Conservation (phyloP, 257 asterid species). For the Verbascum thapsus region DNA sequence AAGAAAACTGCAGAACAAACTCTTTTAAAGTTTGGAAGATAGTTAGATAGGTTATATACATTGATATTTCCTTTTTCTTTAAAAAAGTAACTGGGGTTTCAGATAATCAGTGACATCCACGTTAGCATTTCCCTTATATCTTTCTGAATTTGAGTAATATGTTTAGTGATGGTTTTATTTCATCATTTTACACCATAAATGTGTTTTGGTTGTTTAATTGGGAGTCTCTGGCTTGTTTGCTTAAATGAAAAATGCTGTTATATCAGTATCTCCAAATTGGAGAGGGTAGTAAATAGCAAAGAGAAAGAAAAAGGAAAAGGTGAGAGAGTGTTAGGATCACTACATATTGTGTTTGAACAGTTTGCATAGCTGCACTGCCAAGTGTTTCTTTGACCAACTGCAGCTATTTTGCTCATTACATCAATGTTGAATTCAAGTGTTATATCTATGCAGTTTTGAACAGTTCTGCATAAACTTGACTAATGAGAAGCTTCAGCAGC, state of each 20-base stretch:
- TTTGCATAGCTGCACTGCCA: conserved; percentile 6
- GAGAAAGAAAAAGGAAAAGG: too few species aligned
- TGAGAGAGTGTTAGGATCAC: too few species aligned
- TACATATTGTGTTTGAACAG: conserved; percentile 8
- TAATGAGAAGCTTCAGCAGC: conserved; percentile 99
- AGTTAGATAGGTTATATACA: background rate
- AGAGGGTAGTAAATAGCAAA: conserved; percentile 7
- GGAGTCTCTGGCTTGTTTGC: background rate
- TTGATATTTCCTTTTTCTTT: background rate
- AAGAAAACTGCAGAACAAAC: conserved; percentile 4
- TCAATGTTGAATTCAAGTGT: conserved; percentile 26
- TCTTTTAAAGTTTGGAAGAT: conserved; percentile 3
- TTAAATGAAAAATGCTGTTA: conserved; percentile 11
- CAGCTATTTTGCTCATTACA: conserved; percentile 12
- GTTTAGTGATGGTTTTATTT: conserved; percentile 1
- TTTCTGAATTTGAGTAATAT: too few species aligned
- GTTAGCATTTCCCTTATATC: too few species aligned
- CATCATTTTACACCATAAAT: conserved; percentile 1
- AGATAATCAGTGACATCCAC: background rate
- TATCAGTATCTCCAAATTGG: conserved; percentile 16
- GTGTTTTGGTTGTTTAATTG: background rate
- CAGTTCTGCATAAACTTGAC: conserved; percentile 97
- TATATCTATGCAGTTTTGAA: conserved; percentile 70
- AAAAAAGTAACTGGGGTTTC: background rate
- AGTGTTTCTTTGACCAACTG: conserved; percentile 20